A percentile compares a stretch with the other conserved stretches of the same genome.
Evolutionary conservation across 208 protist genomes (phyloP).

Genomic region (Trypanosoma theileri): DNA sequence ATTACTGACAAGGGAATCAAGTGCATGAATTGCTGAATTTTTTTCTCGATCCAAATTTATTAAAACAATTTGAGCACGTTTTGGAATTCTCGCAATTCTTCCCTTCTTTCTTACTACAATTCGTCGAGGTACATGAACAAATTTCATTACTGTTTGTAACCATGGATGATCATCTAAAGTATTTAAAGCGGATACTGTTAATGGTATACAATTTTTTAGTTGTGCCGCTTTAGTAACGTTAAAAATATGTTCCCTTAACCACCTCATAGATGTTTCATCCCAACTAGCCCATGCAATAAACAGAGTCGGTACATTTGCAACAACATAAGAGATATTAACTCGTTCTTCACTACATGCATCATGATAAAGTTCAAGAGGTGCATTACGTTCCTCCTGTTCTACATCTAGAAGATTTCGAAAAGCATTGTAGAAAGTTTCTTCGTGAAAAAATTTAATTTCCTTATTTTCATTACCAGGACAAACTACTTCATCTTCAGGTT

Average conservation of each 20-base stretch:
- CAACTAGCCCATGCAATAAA: constrained; percentile 78
- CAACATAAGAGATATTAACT: constrained; percentile 58
- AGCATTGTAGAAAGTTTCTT: constrained; percentile 34
- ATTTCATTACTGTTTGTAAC: constrained; percentile 49
- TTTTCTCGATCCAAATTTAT: constrained; percentile 77
- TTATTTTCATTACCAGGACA: not conserved
- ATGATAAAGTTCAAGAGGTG: constrained; percentile 46
- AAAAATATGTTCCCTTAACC: constrained; percentile 69
- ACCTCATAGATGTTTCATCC: constrained; percentile 52
- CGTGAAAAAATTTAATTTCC: not conserved
- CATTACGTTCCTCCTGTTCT: constrained; percentile 31
- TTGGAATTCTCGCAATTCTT: constrained; percentile 32
- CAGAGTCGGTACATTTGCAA: constrained; percentile 62
- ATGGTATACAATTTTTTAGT: constrained; percentile 6
- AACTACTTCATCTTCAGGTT: not conserved
- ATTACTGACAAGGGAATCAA: constrained; percentile 33
- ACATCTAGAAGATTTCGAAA: constrained; percentile 36
- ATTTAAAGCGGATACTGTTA: constrained; percentile 29
- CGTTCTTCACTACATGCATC: constrained; percentile 44
- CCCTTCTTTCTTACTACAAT: constrained; percentile 17
- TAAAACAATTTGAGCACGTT: constrained; percentile 82
- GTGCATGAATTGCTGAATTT: constrained; percentile 29
- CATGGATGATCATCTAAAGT: constrained; percentile 64
- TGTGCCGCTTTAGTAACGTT: constrained; percentile 35
- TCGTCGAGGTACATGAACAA: constrained; percentile 36